Base-by-base conservation (phyloP, 2,329 filamentous ascomycete genomes). In the Aspergillus sp. region DNA sequence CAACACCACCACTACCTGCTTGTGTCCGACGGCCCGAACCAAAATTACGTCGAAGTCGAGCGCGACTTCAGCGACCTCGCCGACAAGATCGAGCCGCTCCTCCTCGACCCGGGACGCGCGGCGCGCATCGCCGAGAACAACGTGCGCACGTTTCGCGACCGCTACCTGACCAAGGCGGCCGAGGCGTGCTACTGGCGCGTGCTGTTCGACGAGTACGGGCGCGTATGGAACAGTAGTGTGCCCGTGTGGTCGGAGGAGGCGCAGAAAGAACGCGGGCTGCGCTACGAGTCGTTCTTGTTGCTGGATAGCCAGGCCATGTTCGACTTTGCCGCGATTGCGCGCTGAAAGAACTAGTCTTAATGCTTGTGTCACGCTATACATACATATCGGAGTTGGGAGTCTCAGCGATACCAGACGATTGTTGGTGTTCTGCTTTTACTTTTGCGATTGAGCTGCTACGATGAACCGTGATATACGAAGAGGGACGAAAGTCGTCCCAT, bases 61-160 rank as follows among this genome's bases (percentile, higher is more conserved):
- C 64, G 71, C 19, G 73, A 79, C 62, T 86, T 83, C 65, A 80
- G 79, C 56, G 82, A 86, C 57, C 72, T 82, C 54, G 57, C 63
- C 4, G 57, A 62, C 20, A 69, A 64, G 42, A 65, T 76, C 38
- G 48, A 72, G 4, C 63, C 66, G 14, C 60, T 78, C 16, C 55
- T 74, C 16, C 54, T 55, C 8, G 59, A 78, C 53, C 63, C 67
- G 3, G 56, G 64, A 2, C 59, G 64, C 14, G 76, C 76, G 2
- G 62, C 74, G 54, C 60, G 57, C 30, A 79, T 82, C 40, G 78
- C 77, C 22, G 63, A 72, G 24, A 78, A 79, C 51, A 74, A 64
- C 47, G 68, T 74, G 7, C 63, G 60, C 45, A 70, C 66, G 5
- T 79, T 79, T 57, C 70, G 76, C n/a, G 73, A 79, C 49, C 65